Evolutionary conservation across 441 rosid genomes (phyloP).

Genomic region (Adansonia grandidieri): DNA sequence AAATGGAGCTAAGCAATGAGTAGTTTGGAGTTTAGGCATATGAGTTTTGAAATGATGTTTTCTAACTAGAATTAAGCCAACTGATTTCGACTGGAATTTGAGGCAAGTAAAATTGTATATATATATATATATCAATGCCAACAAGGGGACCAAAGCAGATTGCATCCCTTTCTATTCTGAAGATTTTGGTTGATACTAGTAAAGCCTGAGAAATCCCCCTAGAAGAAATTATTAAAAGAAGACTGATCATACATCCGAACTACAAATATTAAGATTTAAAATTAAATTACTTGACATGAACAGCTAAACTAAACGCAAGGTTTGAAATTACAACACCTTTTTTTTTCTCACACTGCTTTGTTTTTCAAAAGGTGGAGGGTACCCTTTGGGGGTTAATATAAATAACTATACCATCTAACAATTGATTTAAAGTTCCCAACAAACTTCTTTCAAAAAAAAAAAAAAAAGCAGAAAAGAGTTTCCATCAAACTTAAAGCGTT

Average conservation of each 20-base stretch:
- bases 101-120: not conserved
- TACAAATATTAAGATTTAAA: too few relatives aligned
- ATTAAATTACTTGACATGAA: too few relatives aligned
- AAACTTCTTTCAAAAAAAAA: too few relatives aligned
- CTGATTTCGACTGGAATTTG: not conserved
- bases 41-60: not conserved
- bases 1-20: not conserved
- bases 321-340: too few relatives aligned
- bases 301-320: too few relatives aligned
- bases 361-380: too few relatives aligned
- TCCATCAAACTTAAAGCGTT: not conserved
- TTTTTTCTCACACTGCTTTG: too few relatives aligned
- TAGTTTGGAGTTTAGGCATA: not conserved
- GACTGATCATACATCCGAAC: too few relatives aligned
- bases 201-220: not conserved
- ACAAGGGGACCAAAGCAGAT: not conserved
- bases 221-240: too few relatives aligned
- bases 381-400: too few relatives aligned
- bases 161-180: not conserved
- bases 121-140: not conserved
- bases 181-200: not conserved
- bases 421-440: too few relatives aligned
- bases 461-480: not conserved
- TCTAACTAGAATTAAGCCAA: not conserved
- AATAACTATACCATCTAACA: too few relatives aligned